phyloP scores from a whole-genome alignment of 352 stramenopile genomes.

The Phytophthora pinifolia region DNA sequence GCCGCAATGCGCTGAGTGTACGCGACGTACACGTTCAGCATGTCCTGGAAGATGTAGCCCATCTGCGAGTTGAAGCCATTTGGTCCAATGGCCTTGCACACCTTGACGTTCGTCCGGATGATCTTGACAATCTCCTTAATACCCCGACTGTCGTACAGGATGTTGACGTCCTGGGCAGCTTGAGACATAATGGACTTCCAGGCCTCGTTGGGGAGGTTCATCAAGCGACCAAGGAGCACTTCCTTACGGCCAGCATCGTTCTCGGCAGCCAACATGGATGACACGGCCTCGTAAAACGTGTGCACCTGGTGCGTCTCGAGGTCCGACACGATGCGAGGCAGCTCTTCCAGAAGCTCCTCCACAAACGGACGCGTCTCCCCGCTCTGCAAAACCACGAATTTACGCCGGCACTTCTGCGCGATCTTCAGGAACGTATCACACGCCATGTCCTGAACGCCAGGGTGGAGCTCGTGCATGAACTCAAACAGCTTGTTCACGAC shows the following conservation, averaged over 20 bases:
- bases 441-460: conserved; percentile 99
- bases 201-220: conserved; percentile 95
- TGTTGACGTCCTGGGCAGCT: conserved; percentile 71
- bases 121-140: conserved; percentile 98
- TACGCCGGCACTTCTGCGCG: conserved; percentile 95
- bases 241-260: conserved; percentile 85
- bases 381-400: conserved; percentile 97
- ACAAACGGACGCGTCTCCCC: conserved; percentile 95
- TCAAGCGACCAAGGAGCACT: conserved; percentile 92
- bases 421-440: conserved; percentile 99
- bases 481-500: conserved; percentile 99
- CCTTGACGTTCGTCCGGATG: conserved; percentile 96
- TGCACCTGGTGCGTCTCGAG: conserved; percentile 99
- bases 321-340: conserved; percentile 96
- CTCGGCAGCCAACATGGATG: conserved; percentile 83
- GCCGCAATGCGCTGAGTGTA: conserved; percentile 97
- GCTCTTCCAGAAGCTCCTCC: conserved; percentile 94
- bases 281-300: conserved; percentile 99
- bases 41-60: conserved; percentile 97
- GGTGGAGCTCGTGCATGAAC: conserved; percentile 99
- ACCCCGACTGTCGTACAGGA: conserved; percentile 70
- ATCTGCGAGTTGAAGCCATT: conserved; percentile 98
- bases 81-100: conserved; percentile 94
- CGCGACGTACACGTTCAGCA: conserved; percentile 98
- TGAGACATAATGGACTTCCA: conserved; percentile 89